phyloP scores from a whole-genome alignment of 441 rosid genomes.

The Manihot esculenta region DNA sequence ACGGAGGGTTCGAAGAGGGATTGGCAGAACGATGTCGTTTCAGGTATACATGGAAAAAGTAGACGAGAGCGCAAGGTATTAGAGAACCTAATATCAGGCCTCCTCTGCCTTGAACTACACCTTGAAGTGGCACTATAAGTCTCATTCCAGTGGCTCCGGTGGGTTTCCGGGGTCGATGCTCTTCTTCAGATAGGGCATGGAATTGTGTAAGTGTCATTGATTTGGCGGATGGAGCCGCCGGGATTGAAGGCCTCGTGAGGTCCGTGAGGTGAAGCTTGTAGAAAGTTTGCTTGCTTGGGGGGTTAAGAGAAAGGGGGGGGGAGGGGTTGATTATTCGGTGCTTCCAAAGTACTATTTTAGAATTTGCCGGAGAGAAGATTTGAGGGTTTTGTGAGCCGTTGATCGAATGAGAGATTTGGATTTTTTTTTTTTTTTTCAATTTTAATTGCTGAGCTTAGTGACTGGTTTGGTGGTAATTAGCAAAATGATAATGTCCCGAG shows the following conservation, averaged over 20 bases:
- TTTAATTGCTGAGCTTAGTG: neutral
- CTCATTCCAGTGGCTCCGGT: constrained; percentile 31
- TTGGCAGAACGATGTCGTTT: constrained; percentile 58
- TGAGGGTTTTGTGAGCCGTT: constrained; percentile 5
- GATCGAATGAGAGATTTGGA: neutral
- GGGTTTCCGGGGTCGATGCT: constrained; percentile 1
- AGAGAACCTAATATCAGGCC: constrained; percentile 82
- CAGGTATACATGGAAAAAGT: constrained; percentile 81
- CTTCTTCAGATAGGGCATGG: constrained; percentile 5
- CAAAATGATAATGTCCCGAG: neutral
- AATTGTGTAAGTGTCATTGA: constrained; percentile 20
- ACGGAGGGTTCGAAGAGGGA: constrained; percentile 39
- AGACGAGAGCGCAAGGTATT: constrained; percentile 86
- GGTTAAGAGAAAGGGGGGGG: neutral
- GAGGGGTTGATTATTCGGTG: neutral
- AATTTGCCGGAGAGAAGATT: no score
- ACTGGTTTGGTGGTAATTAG: neutral
- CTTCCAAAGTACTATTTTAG: no score
- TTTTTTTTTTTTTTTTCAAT: no score
- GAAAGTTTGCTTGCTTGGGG: neutral
- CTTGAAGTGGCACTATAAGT: constrained; percentile 41
- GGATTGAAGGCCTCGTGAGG: neutral
- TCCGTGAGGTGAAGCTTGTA: constrained; percentile 5
- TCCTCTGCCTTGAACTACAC: constrained; percentile 87
- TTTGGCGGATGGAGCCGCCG: constrained; percentile 12